Evolutionary conservation across 306 rosid species (phyloP).

Genomic region (Citrullus colocynthis): DNA sequence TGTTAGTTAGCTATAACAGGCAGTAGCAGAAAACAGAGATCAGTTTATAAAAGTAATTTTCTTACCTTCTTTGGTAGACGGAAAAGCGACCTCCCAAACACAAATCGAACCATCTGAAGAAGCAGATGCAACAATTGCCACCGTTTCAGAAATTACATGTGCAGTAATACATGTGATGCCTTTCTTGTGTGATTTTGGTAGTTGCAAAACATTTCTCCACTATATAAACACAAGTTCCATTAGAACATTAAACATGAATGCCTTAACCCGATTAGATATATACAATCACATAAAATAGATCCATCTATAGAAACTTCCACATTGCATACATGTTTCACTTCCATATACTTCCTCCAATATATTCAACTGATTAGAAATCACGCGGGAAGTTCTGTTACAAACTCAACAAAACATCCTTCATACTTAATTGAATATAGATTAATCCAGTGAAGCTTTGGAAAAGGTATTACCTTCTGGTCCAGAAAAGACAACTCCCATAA

Average conservation of each 20-base stretch:
- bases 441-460: not conserved
- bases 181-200: constrained; percentile 70
- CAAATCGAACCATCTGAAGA: constrained; percentile 63
- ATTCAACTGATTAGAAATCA: not conserved
- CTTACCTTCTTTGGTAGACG: constrained; percentile 43
- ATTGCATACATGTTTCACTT: not conserved
- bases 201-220: constrained; percentile 72
- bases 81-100: constrained; percentile 63
- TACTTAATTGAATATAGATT: not conserved
- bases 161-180: constrained; percentile 93
- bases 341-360: not conserved
- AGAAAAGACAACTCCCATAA: constrained; percentile 60
- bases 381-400: not conserved
- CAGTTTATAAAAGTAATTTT: not conserved
- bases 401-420: not conserved
- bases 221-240: constrained; percentile 8
- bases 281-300: not conserved
- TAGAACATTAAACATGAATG: constrained; percentile 10
- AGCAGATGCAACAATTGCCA: constrained; percentile 68
- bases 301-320: not conserved
- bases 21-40: not conserved
- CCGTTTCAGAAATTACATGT: constrained; percentile 57
- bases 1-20: not conserved
- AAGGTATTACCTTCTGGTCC: constrained; percentile 48
- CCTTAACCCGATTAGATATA: not conserved